These are phyloP conservation scores for Entophlyctis luteolus DNA, from an alignment of 192 early-diverging fungal genomes.

Conservation along the genomic window DNA sequence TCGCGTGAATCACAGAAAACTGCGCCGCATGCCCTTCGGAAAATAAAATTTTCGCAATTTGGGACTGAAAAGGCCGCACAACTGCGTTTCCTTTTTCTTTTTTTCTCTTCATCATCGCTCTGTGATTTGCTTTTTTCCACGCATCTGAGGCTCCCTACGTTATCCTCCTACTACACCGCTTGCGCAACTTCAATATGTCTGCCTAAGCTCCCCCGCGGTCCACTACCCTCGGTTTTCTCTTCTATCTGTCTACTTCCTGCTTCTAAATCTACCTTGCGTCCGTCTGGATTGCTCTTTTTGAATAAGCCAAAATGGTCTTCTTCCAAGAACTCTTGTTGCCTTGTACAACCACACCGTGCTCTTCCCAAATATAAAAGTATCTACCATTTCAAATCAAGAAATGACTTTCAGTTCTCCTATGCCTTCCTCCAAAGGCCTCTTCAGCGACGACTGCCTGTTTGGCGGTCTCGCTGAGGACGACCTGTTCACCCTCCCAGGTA, in stretches of 20 bases:
- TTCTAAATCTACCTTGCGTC: neutral
- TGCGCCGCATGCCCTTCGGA: no score
- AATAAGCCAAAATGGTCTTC: slow-evolving; percentile 19
- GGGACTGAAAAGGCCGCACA: no score
- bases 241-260: slow-evolving; percentile 6
- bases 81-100: no score
- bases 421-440: neutral
- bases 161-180: neutral
- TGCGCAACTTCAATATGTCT: slow-evolving; percentile 16
- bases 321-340: neutral
- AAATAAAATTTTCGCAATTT: no score
- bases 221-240: neutral
- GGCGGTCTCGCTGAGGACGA: slow-evolving; percentile 20
- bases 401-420: neutral
- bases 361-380: slow-evolving; percentile 5
- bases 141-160: neutral
- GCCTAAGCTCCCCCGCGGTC: slow-evolving; percentile 15
- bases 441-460: neutral
- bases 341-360: neutral
- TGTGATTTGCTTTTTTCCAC: neutral
- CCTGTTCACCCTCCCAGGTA: slow-evolving; percentile 12
- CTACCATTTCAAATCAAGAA: slow-evolving; percentile 1
- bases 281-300: slow-evolving; percentile 18
- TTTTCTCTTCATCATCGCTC: neutral
- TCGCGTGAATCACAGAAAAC: no score